These are phyloP conservation scores for Cercospora zeae-maydis DNA, from an alignment of 2,329 filamentous ascomycete species.

Conservation along the genomic window DNA sequence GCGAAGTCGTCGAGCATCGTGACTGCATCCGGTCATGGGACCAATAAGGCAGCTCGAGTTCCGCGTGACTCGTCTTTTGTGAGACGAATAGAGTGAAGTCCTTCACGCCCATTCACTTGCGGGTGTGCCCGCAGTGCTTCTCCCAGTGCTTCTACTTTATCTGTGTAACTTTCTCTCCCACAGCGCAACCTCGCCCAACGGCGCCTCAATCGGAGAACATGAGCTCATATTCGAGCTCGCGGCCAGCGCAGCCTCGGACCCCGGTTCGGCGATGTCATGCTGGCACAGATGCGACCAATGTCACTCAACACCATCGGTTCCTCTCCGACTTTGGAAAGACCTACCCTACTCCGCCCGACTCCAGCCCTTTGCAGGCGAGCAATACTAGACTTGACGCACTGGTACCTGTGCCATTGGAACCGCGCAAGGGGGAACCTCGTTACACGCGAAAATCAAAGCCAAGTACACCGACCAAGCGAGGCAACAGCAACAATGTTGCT, in stretches of 20 bases:
- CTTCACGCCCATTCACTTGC: background rate
- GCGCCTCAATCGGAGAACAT: background rate
- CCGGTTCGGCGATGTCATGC: background rate
- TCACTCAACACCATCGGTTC: background rate
- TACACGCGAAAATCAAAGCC: background rate
- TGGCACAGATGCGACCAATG: background rate
- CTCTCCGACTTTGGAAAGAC: background rate
- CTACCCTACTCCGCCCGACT: constrained; percentile 4
- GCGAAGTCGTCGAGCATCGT: background rate
- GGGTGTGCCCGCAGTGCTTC: background rate
- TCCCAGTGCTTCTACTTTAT: background rate
- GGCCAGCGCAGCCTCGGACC: background rate
- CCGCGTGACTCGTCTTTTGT: background rate
- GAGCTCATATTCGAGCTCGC: background rate
- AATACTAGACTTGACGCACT: background rate
- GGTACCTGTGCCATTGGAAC: background rate
- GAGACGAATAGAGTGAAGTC: background rate
- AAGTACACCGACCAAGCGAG: background rate
- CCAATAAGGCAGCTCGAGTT: background rate
- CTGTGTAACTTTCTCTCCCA: background rate
- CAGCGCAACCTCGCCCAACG: background rate
- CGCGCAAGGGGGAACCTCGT: background rate
- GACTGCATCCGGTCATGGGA: background rate
- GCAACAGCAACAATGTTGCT: background rate
- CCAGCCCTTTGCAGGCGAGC: background rate